Conservation (phyloP, 192 early-diverging fungal species). For the Borealophlyctis nickersoniae region DNA sequence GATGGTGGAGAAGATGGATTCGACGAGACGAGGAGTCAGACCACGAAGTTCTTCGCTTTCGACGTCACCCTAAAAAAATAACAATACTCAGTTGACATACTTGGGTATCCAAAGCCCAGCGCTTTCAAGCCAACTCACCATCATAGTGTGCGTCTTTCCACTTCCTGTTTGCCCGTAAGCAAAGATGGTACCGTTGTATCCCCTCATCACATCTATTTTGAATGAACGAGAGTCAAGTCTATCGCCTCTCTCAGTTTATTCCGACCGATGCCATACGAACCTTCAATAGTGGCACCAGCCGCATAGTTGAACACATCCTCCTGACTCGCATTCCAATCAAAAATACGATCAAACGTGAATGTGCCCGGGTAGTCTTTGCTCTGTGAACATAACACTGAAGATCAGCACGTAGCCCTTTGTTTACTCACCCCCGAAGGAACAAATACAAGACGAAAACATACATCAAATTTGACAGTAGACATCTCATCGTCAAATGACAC, state of each 20-base stretch:
- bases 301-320: slow-evolving; percentile 87
- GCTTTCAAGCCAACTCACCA: slow-evolving; percentile 22
- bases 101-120: background rate
- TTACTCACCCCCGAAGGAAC: slow-evolving; percentile 47
- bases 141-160: slow-evolving; percentile 76
- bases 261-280: slow-evolving; percentile 44
- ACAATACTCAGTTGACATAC: slow-evolving; percentile 9
- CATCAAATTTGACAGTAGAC: slow-evolving; percentile 62
- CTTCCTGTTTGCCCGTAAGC: slow-evolving; percentile 99
- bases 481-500: slow-evolving; percentile 75
- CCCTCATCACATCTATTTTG: slow-evolving; percentile 81
- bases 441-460: slow-evolving; percentile 18
- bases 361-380: slow-evolving; percentile 57
- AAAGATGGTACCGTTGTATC: slow-evolving; percentile 99
- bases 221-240: slow-evolving; percentile 1
- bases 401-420: slow-evolving; percentile 32
- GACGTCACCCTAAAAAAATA: slow-evolving; percentile 76
- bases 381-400: slow-evolving; percentile 14
- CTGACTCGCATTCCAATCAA: slow-evolving; percentile 81
- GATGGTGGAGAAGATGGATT: slow-evolving; percentile 91
- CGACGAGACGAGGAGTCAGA: slow-evolving; percentile 95
- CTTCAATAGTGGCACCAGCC: slow-evolving; percentile 87
- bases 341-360: slow-evolving; percentile 91
- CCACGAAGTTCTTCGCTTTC: slow-evolving; percentile 88
- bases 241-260: slow-evolving; percentile 10